Evolutionary conservation across 2,329 filamentous ascomycete species (phyloP).

Genomic region (Orbilia brochopaga): DNA sequence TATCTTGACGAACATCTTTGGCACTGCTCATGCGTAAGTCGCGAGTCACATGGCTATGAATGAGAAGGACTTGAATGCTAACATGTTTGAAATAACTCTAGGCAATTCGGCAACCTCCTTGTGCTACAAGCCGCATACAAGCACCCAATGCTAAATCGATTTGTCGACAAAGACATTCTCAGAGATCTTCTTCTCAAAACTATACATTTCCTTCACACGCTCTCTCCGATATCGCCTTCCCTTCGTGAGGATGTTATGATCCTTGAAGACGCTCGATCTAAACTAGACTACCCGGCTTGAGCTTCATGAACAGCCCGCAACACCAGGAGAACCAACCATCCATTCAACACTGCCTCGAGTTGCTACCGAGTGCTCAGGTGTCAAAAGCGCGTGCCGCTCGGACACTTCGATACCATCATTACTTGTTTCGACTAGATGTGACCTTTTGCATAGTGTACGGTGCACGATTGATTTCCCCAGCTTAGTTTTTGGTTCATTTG

Average conservation of each 20-base stretch:
- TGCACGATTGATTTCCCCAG: constrained; percentile 43
- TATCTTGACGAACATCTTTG: constrained; percentile 94
- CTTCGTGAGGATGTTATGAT: constrained; percentile 77
- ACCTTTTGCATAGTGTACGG: constrained; percentile 42
- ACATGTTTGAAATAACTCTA: constrained; percentile 59
- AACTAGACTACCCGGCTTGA: constrained; percentile 20
- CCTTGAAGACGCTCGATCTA: constrained; percentile 61
- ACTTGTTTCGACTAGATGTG: constrained; percentile 34
- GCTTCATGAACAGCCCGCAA: background rate
- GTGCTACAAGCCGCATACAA: constrained; percentile 83
- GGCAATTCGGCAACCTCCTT: constrained; percentile 95
- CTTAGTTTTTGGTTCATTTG: constrained; percentile 9
- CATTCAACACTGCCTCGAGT: constrained; percentile 2
- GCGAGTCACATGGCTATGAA: background rate
- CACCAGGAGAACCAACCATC: background rate
- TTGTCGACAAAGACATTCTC: constrained; percentile 66
- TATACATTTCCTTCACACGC: constrained; percentile 74
- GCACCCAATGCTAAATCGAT: constrained; percentile 67
- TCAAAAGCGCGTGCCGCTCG: background rate
- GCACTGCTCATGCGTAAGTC: constrained; percentile 86
- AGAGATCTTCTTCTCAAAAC: constrained; percentile 72
- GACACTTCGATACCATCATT: background rate
- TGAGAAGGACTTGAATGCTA: constrained; percentile 45
- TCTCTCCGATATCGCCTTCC: constrained; percentile 75
- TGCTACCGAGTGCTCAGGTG: background rate